Conservation (phyloP, 2,329 filamentous ascomycete genomes). For the Neocucurbitaria cava region DNA sequence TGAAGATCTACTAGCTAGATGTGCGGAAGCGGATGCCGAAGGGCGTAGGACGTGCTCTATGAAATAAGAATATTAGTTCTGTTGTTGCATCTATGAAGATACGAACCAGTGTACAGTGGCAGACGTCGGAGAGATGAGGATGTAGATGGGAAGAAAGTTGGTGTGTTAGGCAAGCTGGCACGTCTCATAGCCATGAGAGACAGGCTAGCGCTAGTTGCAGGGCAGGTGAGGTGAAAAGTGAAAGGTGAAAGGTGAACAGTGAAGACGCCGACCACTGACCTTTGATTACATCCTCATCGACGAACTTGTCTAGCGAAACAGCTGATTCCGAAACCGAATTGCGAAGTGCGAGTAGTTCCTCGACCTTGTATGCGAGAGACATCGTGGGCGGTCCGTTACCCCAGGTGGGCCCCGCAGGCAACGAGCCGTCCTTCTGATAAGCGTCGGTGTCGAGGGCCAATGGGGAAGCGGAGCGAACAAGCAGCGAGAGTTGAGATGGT, state of each 20-base stretch:
- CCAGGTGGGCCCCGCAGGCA: conserved; percentile 8
- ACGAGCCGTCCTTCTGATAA: conserved; percentile 10
- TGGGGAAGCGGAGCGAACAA: conserved; percentile 16
- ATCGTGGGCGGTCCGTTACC: conserved; percentile 24
- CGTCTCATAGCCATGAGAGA: background rate
- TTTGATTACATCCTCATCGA: conserved; percentile 52
- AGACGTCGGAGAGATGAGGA: background rate
- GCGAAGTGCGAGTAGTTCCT: conserved; percentile 50
- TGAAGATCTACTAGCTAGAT: conserved; percentile 30
- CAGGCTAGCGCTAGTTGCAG: background rate
- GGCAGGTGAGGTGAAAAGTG: background rate
- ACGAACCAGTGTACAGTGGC: background rate
- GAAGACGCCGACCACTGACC: conserved; percentile 35
- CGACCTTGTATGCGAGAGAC: conserved; percentile 49
- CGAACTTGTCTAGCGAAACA: conserved; percentile 51
- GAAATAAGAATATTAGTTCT: conserved; percentile 9
- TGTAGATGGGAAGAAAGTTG: background rate
- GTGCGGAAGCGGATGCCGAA: conserved; percentile 49
- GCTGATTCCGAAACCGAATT: conserved; percentile 52
- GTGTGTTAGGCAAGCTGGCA: background rate
- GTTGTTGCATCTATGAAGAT: background rate
- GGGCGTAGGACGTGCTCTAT: conserved; percentile 52
- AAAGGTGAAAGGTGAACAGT: background rate
- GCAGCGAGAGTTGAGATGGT: conserved; percentile 42
- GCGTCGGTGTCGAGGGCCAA: conserved; percentile 12